Conservation (phyloP, 768 basidiomycete species). For the Tricholoma bakamatsutake region DNA sequence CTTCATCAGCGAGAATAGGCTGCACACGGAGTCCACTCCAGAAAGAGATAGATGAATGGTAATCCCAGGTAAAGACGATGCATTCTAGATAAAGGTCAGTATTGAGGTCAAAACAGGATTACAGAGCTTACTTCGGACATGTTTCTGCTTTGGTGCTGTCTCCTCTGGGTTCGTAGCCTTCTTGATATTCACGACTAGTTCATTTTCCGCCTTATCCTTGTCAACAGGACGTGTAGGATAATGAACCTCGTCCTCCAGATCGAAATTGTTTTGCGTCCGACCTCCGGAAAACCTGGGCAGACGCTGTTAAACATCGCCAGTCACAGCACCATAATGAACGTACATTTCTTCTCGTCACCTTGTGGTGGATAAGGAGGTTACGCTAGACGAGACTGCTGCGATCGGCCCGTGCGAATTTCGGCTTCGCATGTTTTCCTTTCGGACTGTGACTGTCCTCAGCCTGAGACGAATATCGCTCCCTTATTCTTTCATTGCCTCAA, state of each 20-base stretch:
- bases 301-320: background rate
- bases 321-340: background rate
- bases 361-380: constrained; percentile 1
- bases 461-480: background rate
- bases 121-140: constrained; percentile 82
- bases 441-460: background rate
- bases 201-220: constrained; percentile 96
- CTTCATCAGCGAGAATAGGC: constrained; percentile 94
- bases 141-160: constrained; percentile 97
- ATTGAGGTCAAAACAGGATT: constrained; percentile 3
- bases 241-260: constrained; percentile 80
- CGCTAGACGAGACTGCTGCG: constrained; percentile 1
- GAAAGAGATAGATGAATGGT: constrained; percentile 94
- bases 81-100: constrained; percentile 55
- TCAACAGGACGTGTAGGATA: constrained; percentile 97
- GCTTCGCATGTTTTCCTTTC: constrained; percentile 12
- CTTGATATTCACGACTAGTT: constrained; percentile 93
- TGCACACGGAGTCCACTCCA: constrained; percentile 97
- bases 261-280: constrained; percentile 41
- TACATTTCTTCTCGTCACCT: constrained; percentile 10
- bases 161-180: constrained; percentile 96
- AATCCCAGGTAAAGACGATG: constrained; percentile 99
- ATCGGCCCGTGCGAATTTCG: constrained; percentile 14
- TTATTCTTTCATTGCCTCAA: background rate
- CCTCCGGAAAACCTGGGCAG: constrained; percentile 35